Conservation (phyloP, 1,284 basidiomycete genomes). For the Caloboletus inedulis region DNA sequence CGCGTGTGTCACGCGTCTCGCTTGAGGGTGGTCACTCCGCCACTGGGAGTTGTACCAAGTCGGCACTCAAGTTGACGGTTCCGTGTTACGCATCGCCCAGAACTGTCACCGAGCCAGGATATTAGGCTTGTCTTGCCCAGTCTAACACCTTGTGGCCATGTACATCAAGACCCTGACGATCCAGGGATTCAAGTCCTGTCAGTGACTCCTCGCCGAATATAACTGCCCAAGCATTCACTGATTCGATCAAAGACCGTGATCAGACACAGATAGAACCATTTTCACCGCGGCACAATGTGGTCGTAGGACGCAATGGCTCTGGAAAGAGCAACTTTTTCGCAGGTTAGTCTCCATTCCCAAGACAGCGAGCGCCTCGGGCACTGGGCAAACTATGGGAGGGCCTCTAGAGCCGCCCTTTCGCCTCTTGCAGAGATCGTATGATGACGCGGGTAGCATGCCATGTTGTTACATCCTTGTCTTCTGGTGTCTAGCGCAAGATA, state of each 20-base stretch:
- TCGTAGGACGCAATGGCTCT: slow-evolving; percentile 92
- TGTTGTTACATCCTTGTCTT: neutral
- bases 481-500: neutral
- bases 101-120: neutral
- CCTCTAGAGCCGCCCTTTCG: neutral
- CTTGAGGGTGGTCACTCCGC: no score
- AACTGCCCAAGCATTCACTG: slow-evolving; percentile 3
- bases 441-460: neutral
- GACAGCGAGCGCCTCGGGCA: neutral
- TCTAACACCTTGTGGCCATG: slow-evolving; percentile 40
- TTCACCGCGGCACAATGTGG: slow-evolving; percentile 86
- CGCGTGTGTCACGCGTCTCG: slow-evolving; percentile 21
- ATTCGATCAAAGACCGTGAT: slow-evolving; percentile 58
- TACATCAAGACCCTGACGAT: slow-evolving; percentile 92
- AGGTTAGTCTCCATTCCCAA: slow-evolving; percentile 41
- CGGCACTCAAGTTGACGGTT: no score
- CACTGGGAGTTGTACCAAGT: no score
- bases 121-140: neutral
- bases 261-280: slow-evolving; percentile 82
- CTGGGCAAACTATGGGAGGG: neutral
- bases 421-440: no score
- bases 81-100: neutral
- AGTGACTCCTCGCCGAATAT: slow-evolving; percentile 20
- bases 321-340: slow-evolving; percentile 98
- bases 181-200: slow-evolving; percentile 96